Evolutionary conservation across 768 basidiomycete genomes (phyloP).

Genomic region (Tricholomella constricta): DNA sequence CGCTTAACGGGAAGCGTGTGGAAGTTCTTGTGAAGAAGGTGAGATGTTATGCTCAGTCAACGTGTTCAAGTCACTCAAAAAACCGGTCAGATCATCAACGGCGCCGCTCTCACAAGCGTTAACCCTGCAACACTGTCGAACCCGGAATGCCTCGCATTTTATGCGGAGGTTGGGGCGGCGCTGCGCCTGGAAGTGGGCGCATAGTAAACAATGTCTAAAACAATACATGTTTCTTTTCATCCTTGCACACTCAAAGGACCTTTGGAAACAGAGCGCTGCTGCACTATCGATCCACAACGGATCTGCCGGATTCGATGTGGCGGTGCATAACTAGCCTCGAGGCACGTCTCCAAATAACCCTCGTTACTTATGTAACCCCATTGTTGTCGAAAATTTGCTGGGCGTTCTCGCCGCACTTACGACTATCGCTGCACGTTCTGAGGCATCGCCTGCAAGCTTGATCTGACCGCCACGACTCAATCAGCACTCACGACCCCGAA

Average conservation of each 20-base stretch:
- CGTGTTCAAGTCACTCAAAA: not conserved
- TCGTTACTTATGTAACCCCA: conserved; percentile 13
- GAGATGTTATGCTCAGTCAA: conserved; percentile 14
- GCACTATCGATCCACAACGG: not conserved
- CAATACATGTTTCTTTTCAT: not conserved
- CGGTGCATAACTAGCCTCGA: conserved; percentile 13
- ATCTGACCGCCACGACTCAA: conserved; percentile 1
- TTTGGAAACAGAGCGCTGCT: not conserved
- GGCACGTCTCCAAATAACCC: conserved; percentile 1
- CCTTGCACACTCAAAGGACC: not conserved
- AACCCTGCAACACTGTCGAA: conserved; percentile 76
- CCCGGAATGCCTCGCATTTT: conserved; percentile 68
- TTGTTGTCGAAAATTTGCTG: conserved; percentile 12
- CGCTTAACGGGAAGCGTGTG: conserved; percentile 79
- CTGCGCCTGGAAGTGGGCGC: conserved; percentile 48
- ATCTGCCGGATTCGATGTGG: conserved; percentile 14
- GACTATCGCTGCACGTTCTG: conserved; percentile 2
- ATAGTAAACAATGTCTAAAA: not conserved
- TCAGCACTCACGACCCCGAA: conserved; percentile 16
- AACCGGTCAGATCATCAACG: conserved; percentile 69
- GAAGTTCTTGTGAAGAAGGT: conserved; percentile 81
- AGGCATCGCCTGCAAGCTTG: not conserved
- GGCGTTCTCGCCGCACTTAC: not conserved
- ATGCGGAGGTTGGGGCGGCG: conserved; percentile 51
- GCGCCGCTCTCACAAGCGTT: conserved; percentile 64